Percentiles rank a stretch among this genome's conserved stretches.
phyloP scores from a whole-genome alignment of 2,329 filamentous ascomycete genomes.

The Mycosphaerella arachidis region DNA sequence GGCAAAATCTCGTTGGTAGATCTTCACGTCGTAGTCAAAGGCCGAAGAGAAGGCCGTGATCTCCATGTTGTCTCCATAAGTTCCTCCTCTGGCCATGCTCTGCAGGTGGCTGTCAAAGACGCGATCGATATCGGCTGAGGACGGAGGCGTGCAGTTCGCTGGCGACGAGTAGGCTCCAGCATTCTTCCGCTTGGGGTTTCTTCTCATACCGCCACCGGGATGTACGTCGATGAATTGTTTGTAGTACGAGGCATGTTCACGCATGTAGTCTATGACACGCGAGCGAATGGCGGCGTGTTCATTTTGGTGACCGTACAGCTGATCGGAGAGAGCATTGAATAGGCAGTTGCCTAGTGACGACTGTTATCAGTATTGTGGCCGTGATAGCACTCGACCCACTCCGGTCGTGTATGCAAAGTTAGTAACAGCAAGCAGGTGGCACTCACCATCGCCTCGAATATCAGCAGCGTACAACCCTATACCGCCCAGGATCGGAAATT shows the following conservation, averaged over 20 bases:
- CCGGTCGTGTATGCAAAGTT: slow-evolving; percentile 9
- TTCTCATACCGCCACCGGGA: slow-evolving; percentile 51
- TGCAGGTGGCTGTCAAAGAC: slow-evolving; percentile 54
- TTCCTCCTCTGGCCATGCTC: slow-evolving; percentile 56
- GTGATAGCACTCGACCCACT: slow-evolving; percentile 1
- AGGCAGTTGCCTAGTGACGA: slow-evolving; percentile 59
- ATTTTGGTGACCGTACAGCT: slow-evolving; percentile 59
- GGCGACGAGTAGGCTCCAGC: slow-evolving; percentile 45
- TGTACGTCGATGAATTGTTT: slow-evolving; percentile 59
- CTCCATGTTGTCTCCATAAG: slow-evolving; percentile 64
- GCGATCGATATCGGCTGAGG: slow-evolving; percentile 49
- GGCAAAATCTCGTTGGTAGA: slow-evolving; percentile 54
- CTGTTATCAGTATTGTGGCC: slow-evolving; percentile 17
- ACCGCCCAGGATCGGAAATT: slow-evolving; percentile 54
- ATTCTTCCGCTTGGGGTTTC: slow-evolving; percentile 56
- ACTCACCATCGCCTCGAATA: slow-evolving; percentile 60
- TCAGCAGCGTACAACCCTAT: slow-evolving; percentile 56
- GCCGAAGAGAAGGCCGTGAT: slow-evolving; percentile 61
- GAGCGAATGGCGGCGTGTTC: slow-evolving; percentile 56
- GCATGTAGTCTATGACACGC: slow-evolving; percentile 59
- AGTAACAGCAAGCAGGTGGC: not conserved
- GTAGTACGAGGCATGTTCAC: slow-evolving; percentile 56
- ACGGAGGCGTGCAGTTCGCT: slow-evolving; percentile 45
- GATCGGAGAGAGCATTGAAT: slow-evolving; percentile 64
- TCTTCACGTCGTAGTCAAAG: slow-evolving; percentile 58